These are phyloP conservation scores for Trametes villosa DNA, from an alignment of 768 basidiomycete species.

Conservation along the genomic window DNA sequence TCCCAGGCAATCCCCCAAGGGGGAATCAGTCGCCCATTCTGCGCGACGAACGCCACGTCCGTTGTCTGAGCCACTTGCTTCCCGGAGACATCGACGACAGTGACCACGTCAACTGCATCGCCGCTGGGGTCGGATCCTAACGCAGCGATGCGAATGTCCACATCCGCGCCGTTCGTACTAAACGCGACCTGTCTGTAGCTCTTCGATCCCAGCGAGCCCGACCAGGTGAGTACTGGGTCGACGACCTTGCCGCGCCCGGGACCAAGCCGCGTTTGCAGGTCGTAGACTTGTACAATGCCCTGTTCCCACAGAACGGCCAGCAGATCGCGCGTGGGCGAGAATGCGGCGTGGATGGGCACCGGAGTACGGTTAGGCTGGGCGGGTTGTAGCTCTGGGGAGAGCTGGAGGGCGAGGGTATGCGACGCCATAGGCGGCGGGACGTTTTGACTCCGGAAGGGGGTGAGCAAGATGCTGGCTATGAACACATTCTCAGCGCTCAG, in stretches of 20 bases:
- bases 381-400: conserved; percentile 7
- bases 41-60: conserved; percentile 19
- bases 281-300: conserved; percentile 73
- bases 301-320: conserved; percentile 72
- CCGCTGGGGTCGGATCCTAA: conserved; percentile 45
- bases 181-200: conserved; percentile 16
- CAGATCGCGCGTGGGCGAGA: conserved; percentile 59
- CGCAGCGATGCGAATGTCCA: conserved; percentile 36
- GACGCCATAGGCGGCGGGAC: conserved; percentile 99
- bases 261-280: conserved; percentile 63
- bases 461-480: conserved; percentile 78
- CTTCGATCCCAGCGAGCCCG: conserved; percentile 5
- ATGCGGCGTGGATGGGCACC: conserved; percentile 68
- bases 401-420: conserved; percentile 43
- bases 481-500: not conserved
- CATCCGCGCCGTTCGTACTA: not conserved
- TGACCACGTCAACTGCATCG: conserved; percentile 24
- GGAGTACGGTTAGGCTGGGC: conserved; percentile 54
- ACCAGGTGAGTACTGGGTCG: conserved; percentile 53
- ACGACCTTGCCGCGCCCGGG: conserved; percentile 62
- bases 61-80: conserved; percentile 3
- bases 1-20: conserved; percentile 46
- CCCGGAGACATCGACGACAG: conserved; percentile 14
- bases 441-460: conserved; percentile 92
- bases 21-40: conserved; percentile 54